These are phyloP conservation scores for Apostasia shenzhenica DNA, from an alignment of 106 monocot species.

Conservation along the genomic window DNA sequence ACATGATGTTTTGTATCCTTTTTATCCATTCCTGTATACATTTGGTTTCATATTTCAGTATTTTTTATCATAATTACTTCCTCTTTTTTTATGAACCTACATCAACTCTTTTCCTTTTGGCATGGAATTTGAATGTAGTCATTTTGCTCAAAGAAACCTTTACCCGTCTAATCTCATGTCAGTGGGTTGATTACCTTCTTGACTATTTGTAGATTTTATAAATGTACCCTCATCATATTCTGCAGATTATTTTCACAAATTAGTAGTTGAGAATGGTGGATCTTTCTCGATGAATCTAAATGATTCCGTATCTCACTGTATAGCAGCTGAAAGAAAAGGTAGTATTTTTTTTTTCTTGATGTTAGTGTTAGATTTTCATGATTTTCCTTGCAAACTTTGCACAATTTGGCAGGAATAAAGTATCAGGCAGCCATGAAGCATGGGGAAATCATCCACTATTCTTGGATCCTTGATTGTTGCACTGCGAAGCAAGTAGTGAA, in stretches of 20 bases:
- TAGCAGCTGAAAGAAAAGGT: slow-evolving; percentile 96
- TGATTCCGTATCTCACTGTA: slow-evolving; percentile 87
- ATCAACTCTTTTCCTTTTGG: no score
- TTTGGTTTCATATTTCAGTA: background rate
- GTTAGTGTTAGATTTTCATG: background rate
- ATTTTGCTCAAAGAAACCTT: background rate
- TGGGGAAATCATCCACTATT: slow-evolving; percentile 79
- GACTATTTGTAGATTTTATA: slow-evolving; percentile 62
- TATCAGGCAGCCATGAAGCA: slow-evolving; percentile 80
- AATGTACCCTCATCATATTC: slow-evolving; percentile 73
- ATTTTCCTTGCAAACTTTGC: background rate
- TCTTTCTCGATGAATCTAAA: slow-evolving; percentile 96
- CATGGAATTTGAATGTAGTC: background rate
- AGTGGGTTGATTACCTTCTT: slow-evolving; percentile 15
- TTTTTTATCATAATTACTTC: slow-evolving; percentile 1
- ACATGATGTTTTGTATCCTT: slow-evolving; percentile 98
- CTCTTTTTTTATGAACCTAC: background rate
- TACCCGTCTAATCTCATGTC: background rate
- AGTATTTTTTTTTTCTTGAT: slow-evolving; percentile 6
- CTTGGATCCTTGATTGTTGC: slow-evolving; percentile 90
- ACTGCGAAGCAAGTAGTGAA: slow-evolving; percentile 54
- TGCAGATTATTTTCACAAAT: slow-evolving; percentile 89
- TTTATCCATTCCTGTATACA: background rate
- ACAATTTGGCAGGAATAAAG: slow-evolving; percentile 70
- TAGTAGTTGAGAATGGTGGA: slow-evolving; percentile 91